A percentile compares a stretch with the other conserved stretches of the same genome.
Evolutionary conservation across 306 rosid genomes (phyloP).

Genomic region (Medicago arabica): DNA sequence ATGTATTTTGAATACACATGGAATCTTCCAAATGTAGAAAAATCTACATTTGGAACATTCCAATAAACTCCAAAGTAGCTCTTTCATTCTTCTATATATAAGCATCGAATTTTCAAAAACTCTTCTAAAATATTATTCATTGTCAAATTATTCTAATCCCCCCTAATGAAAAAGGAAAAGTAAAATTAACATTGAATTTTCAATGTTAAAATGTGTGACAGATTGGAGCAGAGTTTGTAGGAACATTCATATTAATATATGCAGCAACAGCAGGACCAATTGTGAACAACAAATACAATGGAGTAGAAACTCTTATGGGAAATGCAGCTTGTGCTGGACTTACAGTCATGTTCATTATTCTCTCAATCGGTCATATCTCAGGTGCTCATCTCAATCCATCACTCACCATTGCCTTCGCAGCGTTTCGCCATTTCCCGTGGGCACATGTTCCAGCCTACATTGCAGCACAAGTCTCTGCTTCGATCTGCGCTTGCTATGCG

Average conservation of each 20-base stretch:
- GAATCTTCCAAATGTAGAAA: not conserved
- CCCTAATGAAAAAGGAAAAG: too few species aligned
- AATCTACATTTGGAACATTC: too few species aligned
- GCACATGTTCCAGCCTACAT: constrained; percentile 84
- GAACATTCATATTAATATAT: constrained; percentile 86
- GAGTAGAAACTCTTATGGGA: constrained; percentile 71
- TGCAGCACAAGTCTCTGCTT: constrained; percentile 77
- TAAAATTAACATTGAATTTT: too few species aligned
- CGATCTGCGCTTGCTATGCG: constrained; percentile 81
- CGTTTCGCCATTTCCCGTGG: constrained; percentile 91
- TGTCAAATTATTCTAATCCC: too few species aligned
- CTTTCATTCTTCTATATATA: too few species aligned
- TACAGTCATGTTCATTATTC: constrained; percentile 82
- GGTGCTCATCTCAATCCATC: constrained; percentile 96
- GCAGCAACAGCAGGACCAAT: constrained; percentile 92
- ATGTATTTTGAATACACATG: too few species aligned
- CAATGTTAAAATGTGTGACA: constrained; percentile 14
- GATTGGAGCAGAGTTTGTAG: constrained; percentile 97
- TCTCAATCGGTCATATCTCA: constrained; percentile 92
- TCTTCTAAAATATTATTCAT: too few species aligned
- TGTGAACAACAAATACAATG: constrained; percentile 83
- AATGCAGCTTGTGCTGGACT: constrained; percentile 88
- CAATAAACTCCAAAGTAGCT: too few species aligned
- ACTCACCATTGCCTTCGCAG: constrained; percentile 84
- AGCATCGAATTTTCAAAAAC: too few species aligned